phyloP scores from a whole-genome alignment of 148 eudicot species.

The Beta vulgaris region DNA sequence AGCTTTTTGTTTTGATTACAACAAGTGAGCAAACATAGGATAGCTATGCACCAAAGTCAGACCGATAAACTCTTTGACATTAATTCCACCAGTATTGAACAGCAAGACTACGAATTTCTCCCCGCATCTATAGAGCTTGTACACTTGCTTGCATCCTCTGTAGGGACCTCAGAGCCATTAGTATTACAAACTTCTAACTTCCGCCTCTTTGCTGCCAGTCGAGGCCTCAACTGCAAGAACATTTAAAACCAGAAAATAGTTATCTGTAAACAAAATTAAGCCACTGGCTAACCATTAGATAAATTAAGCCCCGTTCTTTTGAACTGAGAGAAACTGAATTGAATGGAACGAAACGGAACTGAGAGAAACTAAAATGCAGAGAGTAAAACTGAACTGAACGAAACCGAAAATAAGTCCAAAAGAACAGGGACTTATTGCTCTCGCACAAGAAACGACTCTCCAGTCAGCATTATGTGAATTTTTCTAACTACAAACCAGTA shows the following conservation, averaged over 20 bases:
- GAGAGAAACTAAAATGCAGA: too few species aligned
- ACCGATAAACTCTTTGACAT: conserved; percentile 6
- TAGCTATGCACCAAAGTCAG: conserved; percentile 16
- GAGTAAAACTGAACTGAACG: too few species aligned
- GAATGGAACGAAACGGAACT: too few species aligned
- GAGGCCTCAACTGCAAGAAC: conserved; percentile 56
- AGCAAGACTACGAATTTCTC: conserved; percentile 1
- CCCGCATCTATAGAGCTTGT: conserved; percentile 18
- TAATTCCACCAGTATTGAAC: not conserved
- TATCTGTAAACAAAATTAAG: not conserved
- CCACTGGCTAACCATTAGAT: not conserved
- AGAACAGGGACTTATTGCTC: too few species aligned
- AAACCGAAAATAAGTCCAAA: too few species aligned
- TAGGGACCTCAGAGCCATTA: conserved; percentile 13
- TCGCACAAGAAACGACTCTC: not conserved
- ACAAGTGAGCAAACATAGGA: conserved; percentile 8
- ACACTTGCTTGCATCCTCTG: conserved; percentile 29
- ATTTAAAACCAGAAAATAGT: conserved; percentile 12
- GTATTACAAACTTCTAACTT: conserved; percentile 27
- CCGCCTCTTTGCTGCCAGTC: conserved; percentile 44
- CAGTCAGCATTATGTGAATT: not conserved
- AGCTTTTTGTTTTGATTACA: not conserved
- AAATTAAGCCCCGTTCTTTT: too few species aligned
- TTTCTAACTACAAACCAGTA: not conserved
- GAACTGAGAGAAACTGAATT: too few species aligned